Conservation (phyloP, 257 asterid genomes). For the Leonotis leonurus region DNA sequence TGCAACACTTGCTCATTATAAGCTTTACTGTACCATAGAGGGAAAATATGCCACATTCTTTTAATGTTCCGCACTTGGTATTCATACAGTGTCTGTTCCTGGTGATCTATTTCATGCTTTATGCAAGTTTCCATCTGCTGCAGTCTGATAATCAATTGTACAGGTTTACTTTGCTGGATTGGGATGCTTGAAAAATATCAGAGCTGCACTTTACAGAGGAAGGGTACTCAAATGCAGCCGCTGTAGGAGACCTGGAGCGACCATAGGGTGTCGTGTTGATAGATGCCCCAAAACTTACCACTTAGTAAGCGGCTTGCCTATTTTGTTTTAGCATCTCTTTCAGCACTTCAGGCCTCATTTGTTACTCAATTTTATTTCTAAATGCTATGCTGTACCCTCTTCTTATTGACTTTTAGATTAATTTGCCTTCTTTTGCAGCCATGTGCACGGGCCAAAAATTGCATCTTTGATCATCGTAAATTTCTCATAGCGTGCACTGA, state of each 20-base stretch:
- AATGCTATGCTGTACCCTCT: background rate
- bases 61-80: constrained; percentile 2
- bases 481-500: constrained; percentile 97
- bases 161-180: constrained; percentile 99
- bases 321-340: constrained; percentile 8
- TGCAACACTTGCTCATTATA: background rate
- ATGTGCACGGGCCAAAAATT: constrained; percentile 85
- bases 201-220: constrained; percentile 99
- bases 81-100: background rate
- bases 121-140: constrained; percentile 10
- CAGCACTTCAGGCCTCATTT: background rate
- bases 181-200: constrained; percentile 93
- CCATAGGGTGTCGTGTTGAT: constrained; percentile 99
- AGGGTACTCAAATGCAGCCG: constrained; percentile 89
- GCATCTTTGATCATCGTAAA: constrained; percentile 96
- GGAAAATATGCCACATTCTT: background rate
- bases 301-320: constrained; percentile 49
- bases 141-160: constrained; percentile 16
- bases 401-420: background rate
- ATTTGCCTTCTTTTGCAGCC: constrained; percentile 51
- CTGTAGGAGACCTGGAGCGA: constrained; percentile 97
- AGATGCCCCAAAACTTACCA: constrained; percentile 98
- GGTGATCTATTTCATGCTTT: background rate
- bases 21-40: background rate
- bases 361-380: constrained; percentile 3